Conservation (phyloP, 2,329 filamentous ascomycete species). For the Ceratocystis cacaofunesta region DNA sequence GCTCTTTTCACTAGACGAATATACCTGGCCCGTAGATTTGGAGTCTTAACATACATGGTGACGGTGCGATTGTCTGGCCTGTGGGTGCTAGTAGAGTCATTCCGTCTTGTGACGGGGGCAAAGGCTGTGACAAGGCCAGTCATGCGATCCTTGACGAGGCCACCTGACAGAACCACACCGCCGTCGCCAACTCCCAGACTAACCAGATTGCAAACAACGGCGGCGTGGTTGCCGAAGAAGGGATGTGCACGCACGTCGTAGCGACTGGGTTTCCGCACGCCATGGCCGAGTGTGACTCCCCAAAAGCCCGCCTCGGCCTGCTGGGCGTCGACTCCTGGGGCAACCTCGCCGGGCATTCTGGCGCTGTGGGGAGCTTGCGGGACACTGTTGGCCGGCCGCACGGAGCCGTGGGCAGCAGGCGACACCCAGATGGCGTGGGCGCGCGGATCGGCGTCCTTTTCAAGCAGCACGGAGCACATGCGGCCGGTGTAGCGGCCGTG, state of each 20-base stretch:
- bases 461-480: conserved; percentile 43
- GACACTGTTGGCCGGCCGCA: neutral
- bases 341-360: neutral
- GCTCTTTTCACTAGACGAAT: neutral
- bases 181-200: conserved; percentile 23
- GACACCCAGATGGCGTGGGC: conserved; percentile 33
- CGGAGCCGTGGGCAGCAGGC: neutral
- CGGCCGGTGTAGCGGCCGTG: conserved; percentile 32
- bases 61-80: neutral
- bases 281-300: conserved; percentile 46
- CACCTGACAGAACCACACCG: conserved; percentile 32
- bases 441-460: conserved; percentile 29
- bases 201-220: conserved; percentile 29
- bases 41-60: neutral
- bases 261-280: conserved; percentile 24
- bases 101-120: conserved; percentile 2
- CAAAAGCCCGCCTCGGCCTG: conserved; percentile 24
- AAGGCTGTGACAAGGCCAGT: conserved; percentile 29
- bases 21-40: neutral
- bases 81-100: neutral
- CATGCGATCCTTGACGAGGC: conserved; percentile 26
- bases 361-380: neutral
- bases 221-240: conserved; percentile 40
- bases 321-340: neutral
- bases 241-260: conserved; percentile 34